A percentile compares a stretch with the other conserved stretches of the same genome.
phyloP scores from a whole-genome alignment of 768 basidiomycete genomes.

The Zangia roseola region DNA sequence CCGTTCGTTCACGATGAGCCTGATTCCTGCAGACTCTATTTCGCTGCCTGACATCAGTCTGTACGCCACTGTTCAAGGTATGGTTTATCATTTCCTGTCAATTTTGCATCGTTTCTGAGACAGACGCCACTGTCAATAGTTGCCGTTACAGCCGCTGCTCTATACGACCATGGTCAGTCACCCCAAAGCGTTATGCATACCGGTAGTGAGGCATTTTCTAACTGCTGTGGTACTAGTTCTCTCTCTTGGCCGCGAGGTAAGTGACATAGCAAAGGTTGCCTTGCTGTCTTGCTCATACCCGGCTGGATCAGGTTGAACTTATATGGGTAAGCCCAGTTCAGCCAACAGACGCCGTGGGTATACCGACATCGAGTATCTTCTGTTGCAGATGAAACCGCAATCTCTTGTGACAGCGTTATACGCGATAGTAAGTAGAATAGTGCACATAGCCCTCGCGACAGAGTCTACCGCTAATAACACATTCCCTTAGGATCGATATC shows the following conservation, averaged over 20 bases:
- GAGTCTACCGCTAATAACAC: not conserved
- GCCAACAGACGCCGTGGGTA: not conserved
- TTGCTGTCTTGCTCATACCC: not conserved
- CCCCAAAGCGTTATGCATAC: not conserved
- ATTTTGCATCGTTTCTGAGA: not conserved
- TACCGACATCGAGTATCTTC: not conserved
- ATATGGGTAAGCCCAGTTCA: conserved; percentile 35
- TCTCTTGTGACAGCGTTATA: conserved; percentile 28
- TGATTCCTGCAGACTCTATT: conserved; percentile 12
- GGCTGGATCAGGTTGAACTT: conserved; percentile 24
- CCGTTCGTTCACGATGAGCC: conserved; percentile 20
- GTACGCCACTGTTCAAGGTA: conserved; percentile 26
- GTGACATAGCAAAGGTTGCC: conserved; percentile 1
- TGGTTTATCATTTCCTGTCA: not conserved
- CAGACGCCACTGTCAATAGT: conserved; percentile 17
- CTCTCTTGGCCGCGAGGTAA: conserved; percentile 27
- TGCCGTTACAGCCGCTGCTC: conserved; percentile 26
- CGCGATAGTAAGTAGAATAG: conserved; percentile 18
- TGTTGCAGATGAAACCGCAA: conserved; percentile 22
- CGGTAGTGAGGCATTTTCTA: not conserved
- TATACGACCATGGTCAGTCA: conserved; percentile 30
- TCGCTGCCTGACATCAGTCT: conserved; percentile 2
- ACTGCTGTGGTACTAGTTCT: conserved; percentile 16
- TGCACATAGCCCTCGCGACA: not conserved
- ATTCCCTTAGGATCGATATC: conserved; percentile 27